Conservation (phyloP, 345 rosid species). For the Sonneratia alba region DNA sequence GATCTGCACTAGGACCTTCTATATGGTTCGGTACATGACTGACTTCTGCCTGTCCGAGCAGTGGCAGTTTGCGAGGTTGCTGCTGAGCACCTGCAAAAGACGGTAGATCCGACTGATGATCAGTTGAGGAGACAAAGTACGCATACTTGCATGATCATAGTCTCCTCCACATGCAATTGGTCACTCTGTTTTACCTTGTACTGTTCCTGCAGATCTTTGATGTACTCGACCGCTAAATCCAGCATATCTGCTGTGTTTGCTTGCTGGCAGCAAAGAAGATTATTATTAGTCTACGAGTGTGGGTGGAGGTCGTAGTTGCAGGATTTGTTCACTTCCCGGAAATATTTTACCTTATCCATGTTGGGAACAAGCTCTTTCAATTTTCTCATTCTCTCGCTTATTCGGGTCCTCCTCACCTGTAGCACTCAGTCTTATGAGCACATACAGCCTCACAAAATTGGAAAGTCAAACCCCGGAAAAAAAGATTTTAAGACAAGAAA, state of each 20-base stretch:
- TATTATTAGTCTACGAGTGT: too few species aligned
- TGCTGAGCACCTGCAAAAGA: slow-evolving; percentile 44
- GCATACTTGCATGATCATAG: too few species aligned
- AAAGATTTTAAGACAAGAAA: too few species aligned
- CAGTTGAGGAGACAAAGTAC: not conserved
- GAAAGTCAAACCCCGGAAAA: not conserved
- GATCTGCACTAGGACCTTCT: slow-evolving; percentile 2
- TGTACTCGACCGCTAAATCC: slow-evolving; percentile 91
- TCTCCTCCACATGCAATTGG: too few species aligned
- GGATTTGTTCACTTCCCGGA: too few species aligned
- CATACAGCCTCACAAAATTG: too few species aligned
- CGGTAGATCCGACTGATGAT: not conserved
- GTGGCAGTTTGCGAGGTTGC: slow-evolving; percentile 48
- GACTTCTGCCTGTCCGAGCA: slow-evolving; percentile 33
- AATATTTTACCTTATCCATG: slow-evolving; percentile 63
- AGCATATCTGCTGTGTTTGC: slow-evolving; percentile 91
- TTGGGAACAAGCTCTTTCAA: slow-evolving; percentile 86
- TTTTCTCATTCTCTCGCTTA: slow-evolving; percentile 86
- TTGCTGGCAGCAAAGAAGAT: slow-evolving; percentile 39
- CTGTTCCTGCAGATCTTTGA: slow-evolving; percentile 70
- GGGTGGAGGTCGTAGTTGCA: too few species aligned
- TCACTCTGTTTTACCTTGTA: too few species aligned
- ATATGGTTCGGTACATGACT: slow-evolving; percentile 4
- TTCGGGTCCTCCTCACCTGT: slow-evolving; percentile 76
- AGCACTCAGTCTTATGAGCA: not conserved